Conservation (phyloP, 1,284 basidiomycete genomes). For the Ustilago hordei region DNA sequence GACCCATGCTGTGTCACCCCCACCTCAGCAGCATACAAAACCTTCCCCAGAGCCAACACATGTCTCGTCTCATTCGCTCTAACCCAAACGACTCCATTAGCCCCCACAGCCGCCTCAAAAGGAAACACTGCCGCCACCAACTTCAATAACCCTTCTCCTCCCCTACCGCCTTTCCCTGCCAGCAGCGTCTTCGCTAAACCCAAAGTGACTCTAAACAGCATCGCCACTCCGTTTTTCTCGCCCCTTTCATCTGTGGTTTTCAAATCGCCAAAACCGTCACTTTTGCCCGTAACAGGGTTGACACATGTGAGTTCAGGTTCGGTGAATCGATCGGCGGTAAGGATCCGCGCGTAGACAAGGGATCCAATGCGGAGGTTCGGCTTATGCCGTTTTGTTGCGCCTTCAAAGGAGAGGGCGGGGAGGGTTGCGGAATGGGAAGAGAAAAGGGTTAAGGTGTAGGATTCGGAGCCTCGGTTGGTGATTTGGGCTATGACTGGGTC, state of each 20-base stretch:
- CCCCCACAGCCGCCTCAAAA: conserved; percentile 66
- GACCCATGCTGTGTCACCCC: neutral
- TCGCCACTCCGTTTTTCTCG: conserved; percentile 33
- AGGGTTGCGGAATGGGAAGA: conserved; percentile 56
- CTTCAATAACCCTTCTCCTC: conserved; percentile 49
- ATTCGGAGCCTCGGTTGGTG: conserved; percentile 59
- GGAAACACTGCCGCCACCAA: conserved; percentile 58
- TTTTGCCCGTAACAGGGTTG: conserved; percentile 60
- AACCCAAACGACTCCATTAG: conserved; percentile 65
- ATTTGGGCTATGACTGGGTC: conserved; percentile 65
- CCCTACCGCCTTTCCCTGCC: conserved; percentile 27
- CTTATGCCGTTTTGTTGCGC: conserved; percentile 66
- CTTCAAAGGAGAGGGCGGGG: conserved; percentile 66
- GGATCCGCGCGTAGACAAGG: conserved; percentile 62
- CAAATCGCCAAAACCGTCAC: conserved; percentile 64
- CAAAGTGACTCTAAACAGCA: conserved; percentile 41
- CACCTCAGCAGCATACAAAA: conserved; percentile 54
- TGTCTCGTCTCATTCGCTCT: conserved; percentile 48
- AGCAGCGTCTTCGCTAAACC: conserved; percentile 44
- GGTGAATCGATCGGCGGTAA: conserved; percentile 54
- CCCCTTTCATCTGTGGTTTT: conserved; percentile 50
- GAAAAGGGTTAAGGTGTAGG: conserved; percentile 62
- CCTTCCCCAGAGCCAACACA: conserved; percentile 54
- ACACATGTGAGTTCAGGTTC: conserved; percentile 68
- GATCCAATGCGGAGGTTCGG: conserved; percentile 65